phyloP scores from a whole-genome alignment of 2,329 filamentous ascomycete genomes.

The Macrophomina tecta region DNA sequence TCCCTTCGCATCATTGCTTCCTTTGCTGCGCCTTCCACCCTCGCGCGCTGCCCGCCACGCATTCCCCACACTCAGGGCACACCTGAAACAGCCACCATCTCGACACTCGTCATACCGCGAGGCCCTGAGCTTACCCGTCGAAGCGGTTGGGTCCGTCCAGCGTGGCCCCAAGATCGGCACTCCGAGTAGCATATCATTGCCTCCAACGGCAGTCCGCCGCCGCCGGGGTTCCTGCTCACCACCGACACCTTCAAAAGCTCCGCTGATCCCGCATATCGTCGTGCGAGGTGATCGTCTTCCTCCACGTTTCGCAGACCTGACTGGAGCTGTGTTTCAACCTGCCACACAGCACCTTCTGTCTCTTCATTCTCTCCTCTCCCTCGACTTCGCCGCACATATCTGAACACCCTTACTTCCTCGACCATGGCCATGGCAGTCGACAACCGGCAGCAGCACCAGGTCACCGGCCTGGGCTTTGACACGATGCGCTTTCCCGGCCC shows the following conservation, averaged over 20 bases:
- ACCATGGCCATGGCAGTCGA: conserved; percentile 95
- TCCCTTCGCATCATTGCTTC: conserved; percentile 28
- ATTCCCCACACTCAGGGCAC: conserved; percentile 42
- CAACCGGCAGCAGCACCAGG: conserved; percentile 73
- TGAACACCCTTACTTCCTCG: conserved; percentile 29
- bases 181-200: conserved; percentile 45
- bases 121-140: conserved; percentile 45
- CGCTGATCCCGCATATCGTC: conserved; percentile 56
- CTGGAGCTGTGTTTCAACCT: conserved; percentile 44
- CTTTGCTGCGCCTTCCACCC: conserved; percentile 19
- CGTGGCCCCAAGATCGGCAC: conserved; percentile 41
- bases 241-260: conserved; percentile 46
- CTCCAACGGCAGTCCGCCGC: conserved; percentile 37
- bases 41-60: conserved; percentile 24
- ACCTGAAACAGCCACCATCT: conserved; percentile 45
- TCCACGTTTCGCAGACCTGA: conserved; percentile 53
- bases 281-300: conserved; percentile 53
- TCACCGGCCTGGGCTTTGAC: conserved; percentile 78
- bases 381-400: conserved; percentile 27
- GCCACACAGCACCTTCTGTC: conserved; percentile 31
- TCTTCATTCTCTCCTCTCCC: conserved; percentile 28
- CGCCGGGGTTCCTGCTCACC: conserved; percentile 33
- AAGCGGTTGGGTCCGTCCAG: conserved; percentile 43
- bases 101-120: conserved; percentile 28
- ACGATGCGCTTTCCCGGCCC: conserved; percentile 72